Percentiles rank a stretch among this genome's conserved stretches.
These are phyloP conservation scores for Zasmidium citrigriseum DNA, from an alignment of 2,329 filamentous ascomycete species.

Conservation along the genomic window DNA sequence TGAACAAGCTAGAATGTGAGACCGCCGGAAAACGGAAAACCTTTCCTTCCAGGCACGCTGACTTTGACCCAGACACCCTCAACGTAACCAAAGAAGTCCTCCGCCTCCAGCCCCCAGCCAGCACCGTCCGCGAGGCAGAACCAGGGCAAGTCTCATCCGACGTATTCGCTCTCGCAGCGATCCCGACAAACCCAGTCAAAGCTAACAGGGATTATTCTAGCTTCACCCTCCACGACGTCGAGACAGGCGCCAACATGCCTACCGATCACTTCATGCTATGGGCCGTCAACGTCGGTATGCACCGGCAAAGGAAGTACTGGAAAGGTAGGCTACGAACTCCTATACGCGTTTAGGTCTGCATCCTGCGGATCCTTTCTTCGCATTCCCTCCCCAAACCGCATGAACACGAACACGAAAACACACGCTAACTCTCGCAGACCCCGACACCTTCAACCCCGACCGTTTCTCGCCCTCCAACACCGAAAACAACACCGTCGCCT, in stretches of 20 bases:
- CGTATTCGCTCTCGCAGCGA: background rate
- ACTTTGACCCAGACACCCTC: slow-evolving; percentile 43
- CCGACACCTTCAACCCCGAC: slow-evolving; percentile 48
- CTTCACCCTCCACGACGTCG: slow-evolving; percentile 44
- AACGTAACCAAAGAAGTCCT: slow-evolving; percentile 58
- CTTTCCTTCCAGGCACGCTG: background rate
- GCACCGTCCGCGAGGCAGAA: slow-evolving; percentile 42
- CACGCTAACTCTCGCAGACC: background rate
- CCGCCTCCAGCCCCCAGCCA: slow-evolving; percentile 53
- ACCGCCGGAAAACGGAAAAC: too few relatives aligned
- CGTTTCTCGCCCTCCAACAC: slow-evolving; percentile 44
- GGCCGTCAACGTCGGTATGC: slow-evolving; percentile 41
- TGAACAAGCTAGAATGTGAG: slow-evolving; percentile 48
- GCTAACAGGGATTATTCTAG: slow-evolving; percentile 19
- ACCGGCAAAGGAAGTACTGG: slow-evolving; percentile 42
- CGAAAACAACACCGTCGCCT: slow-evolving; percentile 46
- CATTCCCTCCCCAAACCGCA: too few relatives aligned
- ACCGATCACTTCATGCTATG: slow-evolving; percentile 49
- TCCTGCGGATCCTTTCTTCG: background rate
- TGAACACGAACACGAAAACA: too few relatives aligned
- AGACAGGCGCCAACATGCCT: slow-evolving; percentile 45
- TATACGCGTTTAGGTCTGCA: slow-evolving; percentile 35
- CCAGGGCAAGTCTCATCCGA: slow-evolving; percentile 13
- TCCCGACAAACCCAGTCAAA: background rate
- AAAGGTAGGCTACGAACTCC: slow-evolving; percentile 12